Evolutionary conservation across 148 eudicot species (phyloP), one percentile per base, ranked within the genome.

Genomic region (Bassia scoparia): DNA sequence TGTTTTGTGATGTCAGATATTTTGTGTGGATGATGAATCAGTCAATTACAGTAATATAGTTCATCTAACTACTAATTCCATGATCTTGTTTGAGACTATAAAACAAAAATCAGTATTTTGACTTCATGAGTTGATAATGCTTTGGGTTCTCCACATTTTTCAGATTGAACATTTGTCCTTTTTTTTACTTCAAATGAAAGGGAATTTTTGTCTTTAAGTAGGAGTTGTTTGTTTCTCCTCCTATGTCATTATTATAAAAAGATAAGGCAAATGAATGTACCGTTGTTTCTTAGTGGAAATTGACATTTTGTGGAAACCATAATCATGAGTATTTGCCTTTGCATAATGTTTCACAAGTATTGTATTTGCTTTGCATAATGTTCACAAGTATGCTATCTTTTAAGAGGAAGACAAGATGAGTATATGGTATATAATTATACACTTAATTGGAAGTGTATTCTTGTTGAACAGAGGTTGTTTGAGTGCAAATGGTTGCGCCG

Each of bases 331-430:
- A n/a, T n/a, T n/a, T n/a, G n/a, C n/a, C n/a, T n/a, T n/a, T n/a
- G n/a, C n/a, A n/a, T n/a, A n/a, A n/a, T n/a, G n/a, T n/a, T n/a
- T n/a, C n/a, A n/a, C n/a, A n/a, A n/a, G n/a, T 65, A 59, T 52
- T 63, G 48, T 75, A 61, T 69, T 35, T 68, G n/a, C 69, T 49
- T 30, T 76, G 53, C 49, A 24, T 38, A 68, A 61, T 69, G 54
- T 63, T 70, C 44, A 30, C 12, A n/a, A 43, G 18, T 67, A 61
- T 59, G 60, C 61, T 76, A n/a, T 41, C 41, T 29, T 55, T 4
- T 0, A 24, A 56, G 3, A 56, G 26, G 26, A 56, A 3, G 31
- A 15, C 17, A 29, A 29, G 63, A 60, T 29, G 17, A 13, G 17
- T 37, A 60, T 60, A 30, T 60, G 38, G 38, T 17, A 9, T 58